These are phyloP conservation scores for Amaranthus hypochondriacus DNA, from an alignment of 148 eudicot species.

Conservation along the genomic window DNA sequence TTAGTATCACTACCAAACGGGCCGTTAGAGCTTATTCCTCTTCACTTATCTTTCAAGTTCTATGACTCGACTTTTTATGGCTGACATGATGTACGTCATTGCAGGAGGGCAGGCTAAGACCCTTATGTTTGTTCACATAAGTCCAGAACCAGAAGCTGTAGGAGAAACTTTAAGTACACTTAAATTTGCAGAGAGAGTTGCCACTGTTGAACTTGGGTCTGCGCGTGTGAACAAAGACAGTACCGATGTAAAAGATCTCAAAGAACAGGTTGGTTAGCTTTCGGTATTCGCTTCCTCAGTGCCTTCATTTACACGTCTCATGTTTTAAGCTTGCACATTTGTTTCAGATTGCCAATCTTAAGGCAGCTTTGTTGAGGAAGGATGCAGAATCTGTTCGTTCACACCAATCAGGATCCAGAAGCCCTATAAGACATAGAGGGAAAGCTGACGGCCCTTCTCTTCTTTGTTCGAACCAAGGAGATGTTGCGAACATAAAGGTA, in stretches of 20 bases:
- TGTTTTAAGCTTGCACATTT: constrained; percentile 9
- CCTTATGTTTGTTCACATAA: constrained; percentile 97
- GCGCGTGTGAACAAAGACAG: constrained; percentile 81
- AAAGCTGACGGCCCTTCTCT: constrained; percentile 47
- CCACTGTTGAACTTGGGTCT: constrained; percentile 97
- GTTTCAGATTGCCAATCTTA: constrained; percentile 76
- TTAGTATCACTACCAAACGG: too few relatives aligned
- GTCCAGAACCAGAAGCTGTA: constrained; percentile 85
- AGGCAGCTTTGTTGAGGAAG: constrained; percentile 78
- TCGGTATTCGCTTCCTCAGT: not conserved
- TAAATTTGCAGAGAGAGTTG: constrained; percentile 95
- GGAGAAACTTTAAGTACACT: constrained; percentile 97
- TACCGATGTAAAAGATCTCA: constrained; percentile 87
- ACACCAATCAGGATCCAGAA: constrained; percentile 36
- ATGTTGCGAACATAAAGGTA: constrained; percentile 81
- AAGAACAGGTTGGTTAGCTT: constrained; percentile 59
- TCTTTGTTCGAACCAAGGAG: constrained; percentile 45
- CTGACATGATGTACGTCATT: constrained; percentile 15
- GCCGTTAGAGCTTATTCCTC: too few relatives aligned
- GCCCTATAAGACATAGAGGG: constrained; percentile 39
- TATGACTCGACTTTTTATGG: not conserved
- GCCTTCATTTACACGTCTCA: constrained; percentile 8
- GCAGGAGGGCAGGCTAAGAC: constrained; percentile 99
- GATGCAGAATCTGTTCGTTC: constrained; percentile 46
- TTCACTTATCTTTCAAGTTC: not conserved